Percentiles rank a stretch among this genome's conserved stretches.
These are phyloP conservation scores for Pilatotrama ljubarskyi DNA, from an alignment of 768 basidiomycete species.

Conservation along the genomic window DNA sequence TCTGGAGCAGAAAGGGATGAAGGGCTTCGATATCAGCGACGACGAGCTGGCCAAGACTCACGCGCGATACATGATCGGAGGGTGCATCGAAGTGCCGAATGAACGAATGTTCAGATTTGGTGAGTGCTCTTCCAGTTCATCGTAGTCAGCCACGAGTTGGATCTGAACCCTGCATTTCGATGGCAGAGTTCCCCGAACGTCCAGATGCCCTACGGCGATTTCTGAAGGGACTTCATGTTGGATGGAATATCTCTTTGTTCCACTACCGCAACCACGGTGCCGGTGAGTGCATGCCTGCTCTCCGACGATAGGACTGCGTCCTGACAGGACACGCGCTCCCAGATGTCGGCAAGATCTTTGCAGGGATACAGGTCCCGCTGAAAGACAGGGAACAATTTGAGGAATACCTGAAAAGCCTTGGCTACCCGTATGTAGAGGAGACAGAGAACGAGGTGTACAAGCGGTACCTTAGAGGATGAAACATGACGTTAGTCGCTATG, in stretches of 20 bases:
- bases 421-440: conserved; percentile 91
- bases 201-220: conserved; percentile 91
- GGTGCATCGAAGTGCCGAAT: conserved; percentile 69
- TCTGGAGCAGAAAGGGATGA: conserved; percentile 72
- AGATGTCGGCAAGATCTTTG: conserved; percentile 93
- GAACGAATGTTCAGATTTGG: conserved; percentile 94
- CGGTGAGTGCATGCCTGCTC: conserved; percentile 45
- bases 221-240: conserved; percentile 73
- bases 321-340: conserved; percentile 2
- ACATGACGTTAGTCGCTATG: background rate
- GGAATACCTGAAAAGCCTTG: conserved; percentile 72
- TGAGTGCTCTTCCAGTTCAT: conserved; percentile 40
- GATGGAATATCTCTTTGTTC: conserved; percentile 96
- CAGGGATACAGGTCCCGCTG: conserved; percentile 89
- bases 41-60: conserved; percentile 96
- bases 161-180: background rate
- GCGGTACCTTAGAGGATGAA: conserved; percentile 57
- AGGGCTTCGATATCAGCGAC: conserved; percentile 87
- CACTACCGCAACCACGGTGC: conserved; percentile 98
- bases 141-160: background rate
- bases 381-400: conserved; percentile 67
- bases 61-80: conserved; percentile 92
- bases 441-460: conserved; percentile 86
- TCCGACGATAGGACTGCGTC: background rate
- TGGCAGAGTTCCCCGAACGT: conserved; percentile 92